These are phyloP conservation scores for Suillus clintonianus DNA, from an alignment of 768 basidiomycete genomes.

Conservation along the genomic window DNA sequence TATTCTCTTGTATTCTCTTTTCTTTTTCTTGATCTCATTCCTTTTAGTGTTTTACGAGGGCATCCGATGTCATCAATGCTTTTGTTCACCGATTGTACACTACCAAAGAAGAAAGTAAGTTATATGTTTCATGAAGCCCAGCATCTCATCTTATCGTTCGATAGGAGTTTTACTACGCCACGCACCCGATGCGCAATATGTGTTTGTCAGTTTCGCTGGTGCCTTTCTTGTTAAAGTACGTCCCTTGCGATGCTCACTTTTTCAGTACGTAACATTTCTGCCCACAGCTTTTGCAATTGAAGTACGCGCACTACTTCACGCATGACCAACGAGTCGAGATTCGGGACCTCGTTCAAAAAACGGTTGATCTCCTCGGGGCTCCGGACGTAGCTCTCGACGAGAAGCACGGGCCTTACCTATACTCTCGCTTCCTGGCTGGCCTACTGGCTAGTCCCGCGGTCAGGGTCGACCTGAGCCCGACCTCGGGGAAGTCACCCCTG, in stretches of 20 bases:
- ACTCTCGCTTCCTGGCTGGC: conserved; percentile 75
- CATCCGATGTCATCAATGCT: conserved; percentile 62
- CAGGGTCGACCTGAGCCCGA: not conserved
- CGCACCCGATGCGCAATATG: conserved; percentile 78
- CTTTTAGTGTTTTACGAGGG: conserved; percentile 64
- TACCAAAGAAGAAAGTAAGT: conserved; percentile 54
- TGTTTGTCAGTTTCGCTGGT: conserved; percentile 79
- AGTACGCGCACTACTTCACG: conserved; percentile 63
- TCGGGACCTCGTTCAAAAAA: conserved; percentile 59
- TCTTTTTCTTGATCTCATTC: conserved; percentile 3
- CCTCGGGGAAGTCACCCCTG: not conserved
- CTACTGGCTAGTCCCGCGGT: conserved; percentile 50
- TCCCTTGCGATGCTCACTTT: not conserved
- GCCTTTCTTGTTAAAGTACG: conserved; percentile 80
- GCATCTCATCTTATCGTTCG: conserved; percentile 6
- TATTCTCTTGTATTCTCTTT: conserved; percentile 6
- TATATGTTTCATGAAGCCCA: not conserved
- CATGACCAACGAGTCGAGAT: conserved; percentile 63
- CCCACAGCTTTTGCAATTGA: conserved; percentile 71
- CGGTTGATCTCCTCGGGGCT: conserved; percentile 66
- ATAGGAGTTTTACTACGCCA: conserved; percentile 62
- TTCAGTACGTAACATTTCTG: not conserved
- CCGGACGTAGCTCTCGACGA: conserved; percentile 78
- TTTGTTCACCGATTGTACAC: conserved; percentile 59
- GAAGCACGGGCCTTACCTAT: conserved; percentile 78